Percentiles rank a stretch among this genome's conserved stretches.
Conservation (phyloP, 2,329 filamentous ascomycete species). For the Ascochyta pisi region DNA sequence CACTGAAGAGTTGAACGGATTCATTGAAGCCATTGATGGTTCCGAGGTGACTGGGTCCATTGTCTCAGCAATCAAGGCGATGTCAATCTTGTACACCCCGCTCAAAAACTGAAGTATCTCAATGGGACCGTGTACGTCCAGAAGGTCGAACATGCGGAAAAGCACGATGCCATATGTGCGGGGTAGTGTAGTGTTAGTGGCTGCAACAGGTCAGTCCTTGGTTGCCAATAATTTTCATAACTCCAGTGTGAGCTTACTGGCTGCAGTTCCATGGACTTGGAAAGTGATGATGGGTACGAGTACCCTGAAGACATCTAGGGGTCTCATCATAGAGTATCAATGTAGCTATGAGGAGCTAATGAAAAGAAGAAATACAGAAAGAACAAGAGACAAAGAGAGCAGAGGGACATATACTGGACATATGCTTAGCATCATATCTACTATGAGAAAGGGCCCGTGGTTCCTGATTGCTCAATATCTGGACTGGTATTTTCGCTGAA, state of each 20-base stretch:
- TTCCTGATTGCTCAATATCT: conserved; percentile 6
- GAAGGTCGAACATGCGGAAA: conserved; percentile 38
- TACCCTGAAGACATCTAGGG: background rate
- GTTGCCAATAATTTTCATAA: background rate
- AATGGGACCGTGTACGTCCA: conserved; percentile 49
- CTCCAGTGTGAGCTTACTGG: background rate
- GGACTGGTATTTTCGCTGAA: background rate
- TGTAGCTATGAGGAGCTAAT: background rate
- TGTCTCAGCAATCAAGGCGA: conserved; percentile 29
- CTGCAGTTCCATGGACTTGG: background rate
- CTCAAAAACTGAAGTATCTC: conserved; percentile 50
- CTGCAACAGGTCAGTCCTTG: conserved; percentile 1
- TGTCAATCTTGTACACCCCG: conserved; percentile 29
- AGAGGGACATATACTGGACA: background rate
- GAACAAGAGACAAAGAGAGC: background rate
- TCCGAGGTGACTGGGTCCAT: conserved; percentile 40
- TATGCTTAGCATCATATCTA: background rate
- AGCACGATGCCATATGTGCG: conserved; percentile 37
- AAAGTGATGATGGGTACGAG: conserved; percentile 1
- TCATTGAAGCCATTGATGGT: conserved; percentile 28
- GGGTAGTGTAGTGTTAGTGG: conserved; percentile 19
- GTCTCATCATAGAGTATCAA: background rate
- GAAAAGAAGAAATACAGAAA: background rate
- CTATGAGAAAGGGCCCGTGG: background rate
- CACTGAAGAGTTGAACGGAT: conserved; percentile 34